Conservation (phyloP, 31 red algal genomes). For the Odonthalia washingtoniensis region DNA sequence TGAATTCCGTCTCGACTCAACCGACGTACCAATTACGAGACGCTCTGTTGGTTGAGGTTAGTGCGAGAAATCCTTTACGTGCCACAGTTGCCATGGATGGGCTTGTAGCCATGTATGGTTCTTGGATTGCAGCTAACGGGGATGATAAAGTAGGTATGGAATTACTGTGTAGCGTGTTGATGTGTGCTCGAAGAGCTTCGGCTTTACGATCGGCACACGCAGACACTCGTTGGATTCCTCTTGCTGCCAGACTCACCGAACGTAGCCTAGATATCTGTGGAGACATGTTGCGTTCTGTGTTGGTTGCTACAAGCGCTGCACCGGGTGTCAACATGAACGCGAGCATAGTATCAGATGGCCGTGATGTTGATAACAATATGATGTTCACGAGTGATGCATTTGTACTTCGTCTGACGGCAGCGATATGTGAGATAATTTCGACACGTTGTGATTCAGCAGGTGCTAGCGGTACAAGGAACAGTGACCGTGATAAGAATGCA, state of each 20-base stretch:
- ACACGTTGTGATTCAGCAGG: background rate
- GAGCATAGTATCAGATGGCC: too few species aligned
- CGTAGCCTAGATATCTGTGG: background rate
- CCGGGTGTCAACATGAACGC: background rate
- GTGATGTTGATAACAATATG: background rate
- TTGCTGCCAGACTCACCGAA: constrained; percentile 22
- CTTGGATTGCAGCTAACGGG: too few species aligned
- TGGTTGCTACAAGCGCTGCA: background rate
- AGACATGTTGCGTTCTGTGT: constrained; percentile 6
- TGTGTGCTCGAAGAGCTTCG: background rate
- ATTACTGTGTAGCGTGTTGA: constrained; percentile 19
- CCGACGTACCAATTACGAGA: background rate
- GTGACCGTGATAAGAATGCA: background rate
- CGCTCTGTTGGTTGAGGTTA: constrained; percentile 8
- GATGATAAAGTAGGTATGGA: background rate
- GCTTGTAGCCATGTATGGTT: too few species aligned
- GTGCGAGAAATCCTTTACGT: background rate
- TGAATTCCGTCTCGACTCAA: constrained; percentile 1
- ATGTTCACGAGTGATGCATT: background rate
- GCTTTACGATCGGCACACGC: background rate
- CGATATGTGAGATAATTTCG: background rate
- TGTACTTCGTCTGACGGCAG: background rate
- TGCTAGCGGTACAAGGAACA: background rate
- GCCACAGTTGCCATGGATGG: background rate
- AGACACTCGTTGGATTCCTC: constrained; percentile 57